Evolutionary conservation across 352 stramenopile species (phyloP), one percentile per base, ranked within the genome.

Genomic region (Globisporangium parvum): DNA sequence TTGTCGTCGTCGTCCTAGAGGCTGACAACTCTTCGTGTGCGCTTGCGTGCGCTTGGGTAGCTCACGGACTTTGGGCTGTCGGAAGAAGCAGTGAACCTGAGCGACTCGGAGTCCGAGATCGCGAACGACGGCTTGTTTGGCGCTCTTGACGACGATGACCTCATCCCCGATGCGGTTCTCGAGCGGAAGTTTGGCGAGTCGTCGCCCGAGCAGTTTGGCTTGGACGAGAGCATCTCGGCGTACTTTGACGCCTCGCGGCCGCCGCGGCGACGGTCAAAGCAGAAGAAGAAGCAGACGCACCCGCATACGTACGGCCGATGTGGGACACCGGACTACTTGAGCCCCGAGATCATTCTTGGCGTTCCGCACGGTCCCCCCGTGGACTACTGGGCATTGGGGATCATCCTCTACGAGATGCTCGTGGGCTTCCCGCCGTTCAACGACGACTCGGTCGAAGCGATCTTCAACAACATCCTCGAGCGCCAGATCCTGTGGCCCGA

Each of bases 321-420:
- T 28, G 88, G 88, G 0, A 96, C 87, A 20, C 88, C 88, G 0
- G 86, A 96, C 53, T 96, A 96, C 47, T 54, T 96, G 47, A 90
- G 86, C 33, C 88, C 88, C 10, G 88, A 96, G 70, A 94, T 96
- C 64, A 81, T 96, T 49, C 67, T 85, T 6, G 69, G 80, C 3
- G 57, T 73, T 2, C 67, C 73, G 21, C 85, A 96, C 47, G 85
- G 80, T 2, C 80, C 82, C 3, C 73, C 82, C 6, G 88, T 94
- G 18, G 88, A 96, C 42, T 96, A 88, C 40, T 96, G 88, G 88
- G 85, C 84, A 4, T 72, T 96, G 9, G 88, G 88, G n/a, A 84
- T 96, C n/a, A 94, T 96, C 35, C 42, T 96, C 35, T 94, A 92
- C 66, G 85, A 94, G 55, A 93, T 95, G 80, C 67, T 96, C 31